These are phyloP conservation scores for Trypanosomatidae sp. DNA, from an alignment of 208 protist genomes.

Conservation along the genomic window DNA sequence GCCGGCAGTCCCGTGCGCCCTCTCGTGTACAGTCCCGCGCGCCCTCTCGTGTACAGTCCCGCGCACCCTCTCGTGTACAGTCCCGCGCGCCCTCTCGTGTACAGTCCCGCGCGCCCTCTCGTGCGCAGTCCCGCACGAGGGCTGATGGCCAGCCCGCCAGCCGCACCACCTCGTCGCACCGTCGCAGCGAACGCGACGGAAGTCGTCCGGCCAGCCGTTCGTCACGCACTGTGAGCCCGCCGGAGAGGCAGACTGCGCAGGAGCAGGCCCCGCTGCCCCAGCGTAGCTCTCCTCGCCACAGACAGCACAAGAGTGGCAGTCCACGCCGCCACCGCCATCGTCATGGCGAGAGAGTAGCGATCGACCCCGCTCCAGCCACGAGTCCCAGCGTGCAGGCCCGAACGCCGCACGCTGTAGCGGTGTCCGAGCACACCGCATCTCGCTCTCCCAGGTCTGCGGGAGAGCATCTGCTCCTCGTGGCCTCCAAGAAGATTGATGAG, in stretches of 20 bases:
- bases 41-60: neutral
- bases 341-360: conserved; percentile 10
- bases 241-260: conserved; percentile 3
- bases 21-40: conserved; percentile 12
- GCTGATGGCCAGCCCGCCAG: conserved; percentile 21
- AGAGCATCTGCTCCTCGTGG: conserved; percentile 24
- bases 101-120: conserved; percentile 1
- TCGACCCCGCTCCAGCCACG: neutral
- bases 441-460: conserved; percentile 1
- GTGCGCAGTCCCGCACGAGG: conserved; percentile 1
- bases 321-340: conserved; percentile 11
- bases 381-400: conserved; percentile 4
- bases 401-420: conserved; percentile 3
- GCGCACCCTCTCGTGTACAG: conserved; percentile 14
- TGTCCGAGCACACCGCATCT: conserved; percentile 8
- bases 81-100: conserved; percentile 33
- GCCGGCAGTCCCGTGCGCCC: conserved; percentile 51
- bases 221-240: conserved; percentile 20
- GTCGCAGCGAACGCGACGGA: conserved; percentile 21
- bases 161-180: conserved; percentile 27
- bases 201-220: conserved; percentile 23
- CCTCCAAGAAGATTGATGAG: conserved; percentile 15
- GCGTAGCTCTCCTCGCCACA: conserved; percentile 22
- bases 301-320: conserved; percentile 20
- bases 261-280: conserved; percentile 5